Conservation (phyloP, 345 rosid species). For the Eutrema yunnanense region DNA sequence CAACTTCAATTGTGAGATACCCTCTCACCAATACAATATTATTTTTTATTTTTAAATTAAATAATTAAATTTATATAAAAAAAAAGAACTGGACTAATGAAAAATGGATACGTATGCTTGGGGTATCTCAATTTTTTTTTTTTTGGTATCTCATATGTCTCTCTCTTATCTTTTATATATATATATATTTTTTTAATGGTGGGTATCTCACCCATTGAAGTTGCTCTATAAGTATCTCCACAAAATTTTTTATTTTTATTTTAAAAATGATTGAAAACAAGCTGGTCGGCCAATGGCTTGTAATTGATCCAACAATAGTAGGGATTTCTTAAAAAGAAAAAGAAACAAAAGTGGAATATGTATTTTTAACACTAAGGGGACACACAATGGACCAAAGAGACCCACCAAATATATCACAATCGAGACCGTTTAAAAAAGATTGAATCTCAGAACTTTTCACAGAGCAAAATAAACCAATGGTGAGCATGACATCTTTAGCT, state of each 20-base stretch:
- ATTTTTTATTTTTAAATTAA: too few relatives aligned
- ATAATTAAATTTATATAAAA: too few relatives aligned
- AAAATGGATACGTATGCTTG: too few relatives aligned
- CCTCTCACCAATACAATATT: too few relatives aligned
- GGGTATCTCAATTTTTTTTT: too few relatives aligned
- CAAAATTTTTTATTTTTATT: neutral
- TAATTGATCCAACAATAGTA: slow-evolving; percentile 2
- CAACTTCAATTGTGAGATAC: too few relatives aligned
- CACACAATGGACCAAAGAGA: slow-evolving; percentile 14
- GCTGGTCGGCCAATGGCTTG: slow-evolving; percentile 6
- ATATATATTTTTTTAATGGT: too few relatives aligned
- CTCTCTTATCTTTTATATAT: too few relatives aligned
- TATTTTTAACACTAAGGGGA: slow-evolving; percentile 18
- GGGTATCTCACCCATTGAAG: too few relatives aligned
- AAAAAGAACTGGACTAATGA: too few relatives aligned
- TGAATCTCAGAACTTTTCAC: slow-evolving; percentile 7
- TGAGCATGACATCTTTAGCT: slow-evolving; percentile 20
- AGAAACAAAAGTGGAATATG: slow-evolving; percentile 18
- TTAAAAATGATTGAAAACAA: neutral
- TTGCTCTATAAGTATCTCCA: neutral
- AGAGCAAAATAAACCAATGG: slow-evolving; percentile 20
- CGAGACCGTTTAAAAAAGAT: slow-evolving; percentile 27
- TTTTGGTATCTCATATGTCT: too few relatives aligned
- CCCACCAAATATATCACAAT: slow-evolving; percentile 25
- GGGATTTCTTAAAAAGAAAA: neutral